Percentiles rank a stretch among this genome's conserved stretches.
Conservation (phyloP, 1,139 yeast species). For the Saccharomycopsis hybrid region DNA sequence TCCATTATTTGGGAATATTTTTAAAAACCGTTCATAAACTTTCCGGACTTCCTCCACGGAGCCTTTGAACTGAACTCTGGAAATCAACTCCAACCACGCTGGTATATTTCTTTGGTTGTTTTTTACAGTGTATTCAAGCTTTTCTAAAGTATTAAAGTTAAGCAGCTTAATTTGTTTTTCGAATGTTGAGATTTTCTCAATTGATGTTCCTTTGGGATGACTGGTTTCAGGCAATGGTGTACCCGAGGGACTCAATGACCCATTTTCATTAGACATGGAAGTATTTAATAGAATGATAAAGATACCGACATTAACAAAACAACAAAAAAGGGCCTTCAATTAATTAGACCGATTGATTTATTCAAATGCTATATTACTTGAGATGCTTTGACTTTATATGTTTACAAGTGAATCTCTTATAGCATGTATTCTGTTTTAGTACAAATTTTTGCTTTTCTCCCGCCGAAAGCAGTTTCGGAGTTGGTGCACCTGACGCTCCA, state of each 20-base stretch:
- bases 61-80: constrained; percentile 49
- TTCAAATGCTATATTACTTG: too few species aligned
- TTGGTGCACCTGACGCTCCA: too few species aligned
- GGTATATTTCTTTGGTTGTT: constrained; percentile 50
- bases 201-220: constrained; percentile 6
- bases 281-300: too few species aligned
- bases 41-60: constrained; percentile 46
- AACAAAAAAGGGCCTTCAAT: too few species aligned
- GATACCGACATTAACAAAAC: too few species aligned
- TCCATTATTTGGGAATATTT: constrained; percentile 57
- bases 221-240: background rate
- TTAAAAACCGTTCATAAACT: constrained; percentile 55
- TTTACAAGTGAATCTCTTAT: too few species aligned
- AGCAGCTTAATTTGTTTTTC: constrained; percentile 20
- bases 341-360: too few species aligned
- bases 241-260: background rate
- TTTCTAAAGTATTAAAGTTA: too few species aligned
- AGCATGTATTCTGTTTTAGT: too few species aligned
- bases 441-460: too few species aligned
- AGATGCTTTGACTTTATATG: too few species aligned
- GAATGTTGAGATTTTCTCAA: constrained; percentile 12
- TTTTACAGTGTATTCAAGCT: constrained; percentile 53
- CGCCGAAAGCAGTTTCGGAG: too few species aligned
- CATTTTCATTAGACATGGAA: background rate
- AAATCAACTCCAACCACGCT: constrained; percentile 53